Base-by-base conservation (phyloP, 371 early-diverging fungal species). In the Dichotomocladium elegans region DNA sequence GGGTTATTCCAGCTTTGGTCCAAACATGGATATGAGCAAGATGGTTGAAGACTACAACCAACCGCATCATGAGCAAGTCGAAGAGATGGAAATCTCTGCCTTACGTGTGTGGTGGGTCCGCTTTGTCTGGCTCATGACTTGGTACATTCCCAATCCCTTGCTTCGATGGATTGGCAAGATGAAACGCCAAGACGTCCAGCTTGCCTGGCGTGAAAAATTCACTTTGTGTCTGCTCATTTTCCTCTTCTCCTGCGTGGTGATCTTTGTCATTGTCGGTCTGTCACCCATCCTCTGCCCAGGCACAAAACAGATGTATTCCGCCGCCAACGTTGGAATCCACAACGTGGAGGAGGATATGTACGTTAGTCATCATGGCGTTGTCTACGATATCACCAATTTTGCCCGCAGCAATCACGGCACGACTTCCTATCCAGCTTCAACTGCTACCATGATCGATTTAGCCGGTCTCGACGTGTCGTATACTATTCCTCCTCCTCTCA, bases 181-280 rank as follows among this genome's bases (percentile, higher is more conserved):
- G 86, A 83, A 83, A 55, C 86, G 85, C 41, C 76, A 77, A 51
- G 95, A 97, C 60, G 85, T 92, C 44, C 88, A 88, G 46, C 87
- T 94, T 75, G 96, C 98, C 3, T 98, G 98, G 98, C 86, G 96
- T 46, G 98, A 98, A 73, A 95, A 98, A 72, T 85, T 95, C 10
- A 87, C 96, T 1, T 78, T 98, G 24, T 95, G 94, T 66, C 73
- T 92, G 47, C 62, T 98, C 41, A 95, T 98, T 57, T 73, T 89
- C 49, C 63, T 93, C 41, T 69, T 92, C 64, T 93, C 91, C 47
- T 72, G 76, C 9, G 55, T 87, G 40, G 85, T 92, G 29, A 80
- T 97, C 33, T 94, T 98, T 72, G 85, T 90, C 60, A 95, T 98
- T 63, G 83, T 92, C 10, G 89, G 90, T n/a, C 72, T 96, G 9